A percentile compares a stretch with the other conserved stretches of the same genome.
Conservation (phyloP, 2,329 filamentous ascomycete species). For the Claviceps arundinis region DNA sequence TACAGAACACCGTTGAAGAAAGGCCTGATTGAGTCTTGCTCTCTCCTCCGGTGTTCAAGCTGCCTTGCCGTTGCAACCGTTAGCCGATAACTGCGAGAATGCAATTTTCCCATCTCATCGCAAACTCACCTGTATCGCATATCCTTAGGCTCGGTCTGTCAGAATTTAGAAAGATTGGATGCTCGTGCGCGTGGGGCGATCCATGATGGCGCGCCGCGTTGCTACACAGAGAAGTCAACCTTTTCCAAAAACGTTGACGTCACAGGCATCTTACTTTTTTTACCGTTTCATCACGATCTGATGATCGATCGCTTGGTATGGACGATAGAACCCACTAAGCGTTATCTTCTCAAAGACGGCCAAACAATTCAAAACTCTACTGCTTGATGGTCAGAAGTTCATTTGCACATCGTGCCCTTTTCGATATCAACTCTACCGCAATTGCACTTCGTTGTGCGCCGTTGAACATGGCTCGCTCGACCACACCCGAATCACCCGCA, state of each 20-base stretch:
- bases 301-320: not conserved
- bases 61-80: too few species aligned
- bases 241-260: constrained; percentile 2
- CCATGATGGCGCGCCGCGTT: not conserved
- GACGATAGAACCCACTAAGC: not conserved
- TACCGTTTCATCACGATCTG: not conserved
- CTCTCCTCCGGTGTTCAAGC: too few species aligned
- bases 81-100: too few species aligned
- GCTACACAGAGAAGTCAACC: not conserved
- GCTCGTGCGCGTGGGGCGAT: not conserved
- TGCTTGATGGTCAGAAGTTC: not conserved
- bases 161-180: not conserved
- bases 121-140: too few species aligned
- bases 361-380: not conserved
- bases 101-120: too few species aligned
- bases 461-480: constrained; percentile 3
- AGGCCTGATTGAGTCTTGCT: too few species aligned
- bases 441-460: not conserved
- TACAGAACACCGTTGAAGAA: too few species aligned
- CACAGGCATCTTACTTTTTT: not conserved
- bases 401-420: not conserved
- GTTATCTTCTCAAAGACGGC: not conserved
- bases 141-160: not conserved
- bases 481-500: not conserved
- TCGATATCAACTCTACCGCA: not conserved